Conservation (phyloP, 2,329 filamentous ascomycete genomes). For the Daldinia sp. region DNA sequence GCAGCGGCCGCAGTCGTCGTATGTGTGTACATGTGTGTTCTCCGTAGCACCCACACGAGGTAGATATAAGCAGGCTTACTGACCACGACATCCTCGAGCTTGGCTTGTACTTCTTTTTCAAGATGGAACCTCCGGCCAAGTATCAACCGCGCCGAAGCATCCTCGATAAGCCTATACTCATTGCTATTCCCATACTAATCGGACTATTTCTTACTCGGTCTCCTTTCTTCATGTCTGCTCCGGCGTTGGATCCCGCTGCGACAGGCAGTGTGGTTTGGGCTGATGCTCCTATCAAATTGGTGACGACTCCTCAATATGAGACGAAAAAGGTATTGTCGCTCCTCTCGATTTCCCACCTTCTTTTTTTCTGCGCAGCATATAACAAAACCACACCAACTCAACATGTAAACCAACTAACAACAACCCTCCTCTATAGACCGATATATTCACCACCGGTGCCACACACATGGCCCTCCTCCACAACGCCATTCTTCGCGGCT, state of each 20-base stretch:
- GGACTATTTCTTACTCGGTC: constrained; percentile 49
- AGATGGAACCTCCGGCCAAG: constrained; percentile 16
- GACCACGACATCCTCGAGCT: background rate
- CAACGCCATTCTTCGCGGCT: constrained; percentile 69
- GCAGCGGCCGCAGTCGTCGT: background rate
- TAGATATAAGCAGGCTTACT: constrained; percentile 9
- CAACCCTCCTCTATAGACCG: constrained; percentile 51
- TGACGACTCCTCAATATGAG: constrained; percentile 61
- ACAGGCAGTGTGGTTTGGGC: constrained; percentile 55
- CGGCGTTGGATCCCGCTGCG: constrained; percentile 38
- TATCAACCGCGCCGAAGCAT: constrained; percentile 35
- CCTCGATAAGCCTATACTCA: constrained; percentile 44
- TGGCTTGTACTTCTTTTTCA: constrained; percentile 8
- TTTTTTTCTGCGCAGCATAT: background rate
- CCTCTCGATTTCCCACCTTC: background rate
- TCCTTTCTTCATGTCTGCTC: constrained; percentile 52
- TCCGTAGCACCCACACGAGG: background rate
- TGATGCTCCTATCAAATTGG: constrained; percentile 62
- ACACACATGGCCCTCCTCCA: constrained; percentile 70
- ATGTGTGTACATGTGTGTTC: background rate
- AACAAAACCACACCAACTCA: background rate
- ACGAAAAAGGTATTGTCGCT: constrained; percentile 56
- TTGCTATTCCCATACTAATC: constrained; percentile 48
- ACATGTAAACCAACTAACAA: background rate
- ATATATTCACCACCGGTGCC: constrained; percentile 66